These are phyloP conservation scores for Lophiotrema nucula DNA, from an alignment of 495 filamentous ascomycete genomes.

Conservation along the genomic window DNA sequence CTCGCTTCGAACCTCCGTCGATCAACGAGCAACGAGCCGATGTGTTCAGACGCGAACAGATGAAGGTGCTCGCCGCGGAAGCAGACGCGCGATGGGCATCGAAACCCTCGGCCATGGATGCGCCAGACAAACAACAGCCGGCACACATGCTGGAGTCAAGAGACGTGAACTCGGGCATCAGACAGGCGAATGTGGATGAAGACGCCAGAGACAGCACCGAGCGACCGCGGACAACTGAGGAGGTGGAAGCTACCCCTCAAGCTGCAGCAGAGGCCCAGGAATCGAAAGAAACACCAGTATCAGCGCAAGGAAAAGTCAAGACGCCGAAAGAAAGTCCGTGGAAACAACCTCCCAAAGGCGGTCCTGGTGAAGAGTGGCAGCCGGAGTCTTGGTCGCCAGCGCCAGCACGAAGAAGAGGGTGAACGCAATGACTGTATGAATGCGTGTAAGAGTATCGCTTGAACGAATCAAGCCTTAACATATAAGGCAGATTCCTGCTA, in stretches of 20 bases:
- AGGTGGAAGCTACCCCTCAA: background rate
- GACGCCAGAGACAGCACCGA: background rate
- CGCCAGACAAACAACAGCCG: slow-evolving; percentile 51
- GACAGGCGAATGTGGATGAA: slow-evolving; percentile 25
- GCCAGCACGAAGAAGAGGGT: slow-evolving; percentile 7
- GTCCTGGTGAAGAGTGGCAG: slow-evolving; percentile 72
- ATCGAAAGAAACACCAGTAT: background rate
- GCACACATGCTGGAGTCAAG: slow-evolving; percentile 41
- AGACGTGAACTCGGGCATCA: slow-evolving; percentile 38
- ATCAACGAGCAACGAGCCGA: slow-evolving; percentile 74
- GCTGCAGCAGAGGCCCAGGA: background rate
- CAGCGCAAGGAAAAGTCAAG: slow-evolving; percentile 6
- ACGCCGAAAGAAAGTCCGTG: slow-evolving; percentile 57
- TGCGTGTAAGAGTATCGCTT: background rate
- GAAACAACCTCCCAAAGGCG: slow-evolving; percentile 51
- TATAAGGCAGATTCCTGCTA: too few species aligned
- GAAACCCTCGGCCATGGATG: slow-evolving; percentile 65
- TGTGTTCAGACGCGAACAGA: slow-evolving; percentile 59
- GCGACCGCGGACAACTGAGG: background rate
- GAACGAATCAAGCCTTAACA: too few species aligned
- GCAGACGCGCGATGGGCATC: slow-evolving; percentile 86
- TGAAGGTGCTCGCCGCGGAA: slow-evolving; percentile 71
- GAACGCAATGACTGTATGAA: background rate
- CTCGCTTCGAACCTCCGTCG: slow-evolving; percentile 66
- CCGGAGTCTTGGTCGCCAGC: slow-evolving; percentile 69